Conservation (phyloP, 2,329 filamentous ascomycete species). For the Alternaria incomplexa region DNA sequence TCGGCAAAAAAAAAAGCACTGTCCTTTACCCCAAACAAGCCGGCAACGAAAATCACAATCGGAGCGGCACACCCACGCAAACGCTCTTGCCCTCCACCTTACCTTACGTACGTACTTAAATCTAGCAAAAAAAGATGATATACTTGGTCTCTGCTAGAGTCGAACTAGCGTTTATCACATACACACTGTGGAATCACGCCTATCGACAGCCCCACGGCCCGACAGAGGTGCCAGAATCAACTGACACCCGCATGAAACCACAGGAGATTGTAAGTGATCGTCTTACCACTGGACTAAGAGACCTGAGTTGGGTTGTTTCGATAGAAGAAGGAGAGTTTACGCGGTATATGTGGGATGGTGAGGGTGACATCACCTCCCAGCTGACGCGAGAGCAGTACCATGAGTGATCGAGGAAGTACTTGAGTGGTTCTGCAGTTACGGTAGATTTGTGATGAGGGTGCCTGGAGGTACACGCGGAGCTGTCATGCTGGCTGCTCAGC, state of each 20-base stretch:
- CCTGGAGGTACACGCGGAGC: neutral
- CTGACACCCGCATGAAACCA: no score
- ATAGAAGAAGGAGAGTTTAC: neutral
- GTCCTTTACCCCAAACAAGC: neutral
- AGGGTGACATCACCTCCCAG: neutral
- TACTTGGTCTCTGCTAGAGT: neutral
- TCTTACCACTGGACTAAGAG: neutral
- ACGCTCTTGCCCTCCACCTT: neutral
- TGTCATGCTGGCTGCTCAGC: neutral
- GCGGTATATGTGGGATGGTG: neutral
- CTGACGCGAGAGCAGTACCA: neutral
- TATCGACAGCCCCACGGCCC: no score
- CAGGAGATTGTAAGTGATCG: neutral
- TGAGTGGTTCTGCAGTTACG: neutral
- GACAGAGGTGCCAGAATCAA: no score
- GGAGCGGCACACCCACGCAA: neutral
- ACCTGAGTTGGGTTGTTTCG: neutral
- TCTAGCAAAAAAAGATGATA: neutral
- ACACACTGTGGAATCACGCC: no score
- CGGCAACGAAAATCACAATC: neutral
- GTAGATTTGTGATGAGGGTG: neutral
- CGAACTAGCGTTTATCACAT: neutral
- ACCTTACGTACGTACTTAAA: neutral
- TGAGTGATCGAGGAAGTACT: neutral
- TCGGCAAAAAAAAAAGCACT: neutral